A percentile compares a stretch with the other conserved stretches of the same genome.
These are phyloP conservation scores for Phellinidium pouzarii DNA, from an alignment of 1,284 basidiomycete species.

Conservation along the genomic window DNA sequence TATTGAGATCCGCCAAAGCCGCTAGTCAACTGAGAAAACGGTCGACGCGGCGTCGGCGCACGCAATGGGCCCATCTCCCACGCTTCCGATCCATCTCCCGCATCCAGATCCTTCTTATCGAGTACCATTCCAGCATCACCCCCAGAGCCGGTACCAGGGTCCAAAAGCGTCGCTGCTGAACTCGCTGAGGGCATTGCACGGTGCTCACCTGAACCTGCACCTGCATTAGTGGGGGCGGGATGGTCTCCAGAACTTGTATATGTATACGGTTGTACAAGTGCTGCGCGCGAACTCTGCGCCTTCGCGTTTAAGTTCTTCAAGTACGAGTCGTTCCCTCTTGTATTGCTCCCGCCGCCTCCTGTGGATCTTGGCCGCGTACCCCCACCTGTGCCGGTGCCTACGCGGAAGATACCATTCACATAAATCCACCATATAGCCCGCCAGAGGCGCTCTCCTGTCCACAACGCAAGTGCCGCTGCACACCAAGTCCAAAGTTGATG, in stretches of 20 bases:
- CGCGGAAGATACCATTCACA: slow-evolving; percentile 50
- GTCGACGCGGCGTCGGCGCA: slow-evolving; percentile 4
- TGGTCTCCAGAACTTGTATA: not conserved
- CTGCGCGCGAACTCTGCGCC: not conserved
- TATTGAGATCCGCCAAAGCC: too few relatives aligned
- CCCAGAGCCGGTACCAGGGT: too few relatives aligned
- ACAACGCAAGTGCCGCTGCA: slow-evolving; percentile 60
- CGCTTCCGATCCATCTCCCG: not conserved
- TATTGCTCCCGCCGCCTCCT: too few relatives aligned
- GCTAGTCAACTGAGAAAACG: not conserved
- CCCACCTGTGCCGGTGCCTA: not conserved
- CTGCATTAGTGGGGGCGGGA: not conserved
- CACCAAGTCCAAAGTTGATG: slow-evolving; percentile 63
- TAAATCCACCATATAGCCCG: slow-evolving; percentile 56
- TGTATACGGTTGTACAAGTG: slow-evolving; percentile 10
- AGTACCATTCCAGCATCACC: not conserved
- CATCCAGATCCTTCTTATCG: not conserved
- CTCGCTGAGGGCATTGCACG: not conserved
- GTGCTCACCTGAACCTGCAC: not conserved
- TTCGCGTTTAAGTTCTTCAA: too few relatives aligned
- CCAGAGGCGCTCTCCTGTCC: slow-evolving; percentile 60
- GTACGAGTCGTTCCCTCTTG: too few relatives aligned
- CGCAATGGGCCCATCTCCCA: slow-evolving; percentile 6
- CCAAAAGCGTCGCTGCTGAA: slow-evolving; percentile 6
- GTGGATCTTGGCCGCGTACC: too few relatives aligned